phyloP scores from a whole-genome alignment of 2,329 filamentous ascomycete species.

The Cadophora luteo-olivacea region DNA sequence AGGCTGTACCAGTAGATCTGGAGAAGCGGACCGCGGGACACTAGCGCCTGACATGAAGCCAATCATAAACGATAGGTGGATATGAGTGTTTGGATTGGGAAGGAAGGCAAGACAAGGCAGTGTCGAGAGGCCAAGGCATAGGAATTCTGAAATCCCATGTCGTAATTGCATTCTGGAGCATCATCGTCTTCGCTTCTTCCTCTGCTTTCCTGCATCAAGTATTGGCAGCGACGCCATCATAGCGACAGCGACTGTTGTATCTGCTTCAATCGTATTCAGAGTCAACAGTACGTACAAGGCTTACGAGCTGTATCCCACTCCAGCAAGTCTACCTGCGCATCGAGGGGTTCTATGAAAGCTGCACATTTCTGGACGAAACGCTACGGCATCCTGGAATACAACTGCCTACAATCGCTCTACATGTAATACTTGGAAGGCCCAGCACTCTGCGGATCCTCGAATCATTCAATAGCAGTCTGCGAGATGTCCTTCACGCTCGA shows the following conservation, averaged over 20 bases:
- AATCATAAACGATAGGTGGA: conserved; percentile 7
- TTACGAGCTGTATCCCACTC: conserved; percentile 8
- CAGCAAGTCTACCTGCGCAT: conserved; percentile 7
- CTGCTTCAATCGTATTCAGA: not conserved
- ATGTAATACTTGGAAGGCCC: not conserved
- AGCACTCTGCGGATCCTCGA: not conserved
- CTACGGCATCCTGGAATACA: not conserved
- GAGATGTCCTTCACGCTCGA: conserved; percentile 42
- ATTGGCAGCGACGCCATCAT: not conserved
- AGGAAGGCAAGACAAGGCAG: conserved; percentile 14
- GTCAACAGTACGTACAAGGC: conserved; percentile 11
- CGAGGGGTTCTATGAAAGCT: not conserved
- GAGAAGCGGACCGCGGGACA: conserved; percentile 1
- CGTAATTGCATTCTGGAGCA: not conserved
- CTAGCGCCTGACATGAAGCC: not conserved
- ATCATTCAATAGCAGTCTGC: not conserved
- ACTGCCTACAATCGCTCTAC: not conserved
- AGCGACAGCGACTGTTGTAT: not conserved
- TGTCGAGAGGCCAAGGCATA: not conserved
- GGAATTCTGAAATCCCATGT: not conserved
- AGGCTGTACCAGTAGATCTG: conserved; percentile 14
- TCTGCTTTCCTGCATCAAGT: not conserved
- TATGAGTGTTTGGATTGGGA: conserved; percentile 4
- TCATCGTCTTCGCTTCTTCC: conserved; percentile 4
- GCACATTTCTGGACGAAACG: not conserved